Conservation (phyloP, 1,284 basidiomycete genomes). For the Porodaedalea pini region DNA sequence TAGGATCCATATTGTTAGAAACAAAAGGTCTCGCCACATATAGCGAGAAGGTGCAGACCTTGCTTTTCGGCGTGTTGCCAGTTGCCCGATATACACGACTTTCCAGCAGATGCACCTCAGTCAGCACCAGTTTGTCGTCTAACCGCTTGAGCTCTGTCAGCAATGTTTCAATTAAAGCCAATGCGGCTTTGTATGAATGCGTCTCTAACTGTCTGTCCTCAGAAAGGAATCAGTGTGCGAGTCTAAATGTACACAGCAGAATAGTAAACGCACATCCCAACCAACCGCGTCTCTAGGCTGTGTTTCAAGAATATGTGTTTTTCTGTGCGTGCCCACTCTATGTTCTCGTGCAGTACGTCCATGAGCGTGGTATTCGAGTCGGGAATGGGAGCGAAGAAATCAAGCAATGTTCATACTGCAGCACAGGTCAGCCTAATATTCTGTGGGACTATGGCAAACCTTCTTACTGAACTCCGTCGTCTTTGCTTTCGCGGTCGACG, state of each 20-base stretch:
- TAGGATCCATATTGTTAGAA: neutral
- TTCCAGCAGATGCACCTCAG: conserved; percentile 94
- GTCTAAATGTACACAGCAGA: neutral
- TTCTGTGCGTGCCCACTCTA: conserved; percentile 89
- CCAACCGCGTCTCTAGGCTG: conserved; percentile 88
- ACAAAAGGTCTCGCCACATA: neutral
- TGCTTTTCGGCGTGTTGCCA: conserved; percentile 92
- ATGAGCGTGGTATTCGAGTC: conserved; percentile 81
- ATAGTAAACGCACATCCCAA: conserved; percentile 62
- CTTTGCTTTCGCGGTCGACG: conserved; percentile 95
- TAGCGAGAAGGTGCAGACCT: conserved; percentile 48
- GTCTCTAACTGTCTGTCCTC: conserved; percentile 68
- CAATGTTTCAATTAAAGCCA: conserved; percentile 80
- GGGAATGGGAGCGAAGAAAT: conserved; percentile 80
- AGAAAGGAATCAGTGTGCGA: neutral
- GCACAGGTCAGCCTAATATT: neutral
- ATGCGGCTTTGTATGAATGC: conserved; percentile 74
- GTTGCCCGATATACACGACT: conserved; percentile 88
- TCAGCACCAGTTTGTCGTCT: conserved; percentile 97
- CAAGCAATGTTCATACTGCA: conserved; percentile 86
- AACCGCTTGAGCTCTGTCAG: conserved; percentile 89
- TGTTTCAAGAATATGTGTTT: conserved; percentile 96
- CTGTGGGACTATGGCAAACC: neutral
- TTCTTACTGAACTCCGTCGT: conserved; percentile 92
- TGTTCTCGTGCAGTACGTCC: conserved; percentile 83